Percentiles rank a stretch among this genome's conserved stretches.
These are phyloP conservation scores for Akanthomyces lecanii DNA, from an alignment of 2,329 filamentous ascomycete genomes.

Conservation along the genomic window DNA sequence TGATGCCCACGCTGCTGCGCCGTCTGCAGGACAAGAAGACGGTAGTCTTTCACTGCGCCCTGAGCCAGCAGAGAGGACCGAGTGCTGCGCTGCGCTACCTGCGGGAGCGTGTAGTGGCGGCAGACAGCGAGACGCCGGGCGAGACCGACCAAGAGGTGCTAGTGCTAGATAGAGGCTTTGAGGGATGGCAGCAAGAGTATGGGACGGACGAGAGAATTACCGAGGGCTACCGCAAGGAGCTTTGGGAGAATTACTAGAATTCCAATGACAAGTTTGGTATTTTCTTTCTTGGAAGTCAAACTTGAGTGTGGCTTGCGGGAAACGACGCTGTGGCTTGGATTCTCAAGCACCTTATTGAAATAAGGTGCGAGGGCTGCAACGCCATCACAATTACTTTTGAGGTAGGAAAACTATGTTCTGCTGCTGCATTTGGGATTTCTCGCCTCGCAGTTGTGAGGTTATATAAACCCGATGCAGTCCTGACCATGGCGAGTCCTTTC, in stretches of 20 bases:
- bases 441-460: too few relatives aligned
- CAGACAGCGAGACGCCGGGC: constrained; percentile 26
- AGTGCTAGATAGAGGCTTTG: constrained; percentile 80
- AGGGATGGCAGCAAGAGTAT: constrained; percentile 81
- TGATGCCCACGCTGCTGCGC: constrained; percentile 77
- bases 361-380: neutral
- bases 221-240: constrained; percentile 75
- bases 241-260: constrained; percentile 64
- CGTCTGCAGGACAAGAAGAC: constrained; percentile 71
- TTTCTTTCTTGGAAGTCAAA: neutral
- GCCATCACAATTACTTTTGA: neutral
- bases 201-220: constrained; percentile 77
- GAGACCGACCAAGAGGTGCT: constrained; percentile 63
- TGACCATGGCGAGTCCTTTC: neutral
- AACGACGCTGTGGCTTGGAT: too few relatives aligned
- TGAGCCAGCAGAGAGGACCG: constrained; percentile 88
- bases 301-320: neutral
- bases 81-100: constrained; percentile 77
- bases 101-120: constrained; percentile 58
- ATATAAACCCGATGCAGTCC: neutral
- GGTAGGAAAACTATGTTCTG: too few relatives aligned
- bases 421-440: too few relatives aligned
- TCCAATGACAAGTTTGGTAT: neutral
- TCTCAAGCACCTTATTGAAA: too few relatives aligned
- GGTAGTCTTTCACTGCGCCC: constrained; percentile 90